Evolutionary conservation across 306 rosid genomes (phyloP), one percentile per base, ranked within the genome.

Genomic region (Morella rubra): DNA sequence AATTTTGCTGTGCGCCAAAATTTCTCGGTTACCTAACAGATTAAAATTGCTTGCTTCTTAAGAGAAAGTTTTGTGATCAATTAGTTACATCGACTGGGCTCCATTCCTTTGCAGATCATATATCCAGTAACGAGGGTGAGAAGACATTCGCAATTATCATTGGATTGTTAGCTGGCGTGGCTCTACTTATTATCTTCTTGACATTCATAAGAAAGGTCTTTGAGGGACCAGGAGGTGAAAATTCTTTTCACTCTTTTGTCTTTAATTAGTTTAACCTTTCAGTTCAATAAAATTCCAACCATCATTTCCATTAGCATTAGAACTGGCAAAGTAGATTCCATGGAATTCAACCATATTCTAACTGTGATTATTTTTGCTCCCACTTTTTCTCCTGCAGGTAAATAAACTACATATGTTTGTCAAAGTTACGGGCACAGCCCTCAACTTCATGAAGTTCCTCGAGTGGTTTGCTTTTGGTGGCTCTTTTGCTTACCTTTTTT

Each of bases 141-240:
- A 95, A 95, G 85, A 95, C 96, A 73, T 95, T 95, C 82, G 98
- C 98, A 22, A 80, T 95, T 73, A 92, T 95, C 65, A 80, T 95
- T 61, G 98, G 98, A 65, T 79, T 95, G 80, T 73, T 95, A 79
- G 96, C 98, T 2, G 98, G 88, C 47, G 93, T 92, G 37, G 97
- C 97, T 37, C 73, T 95, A 4, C 83, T 95, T 22, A 90, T 95
- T 46, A 88, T 95, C 74, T 92, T 92, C 80, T 86, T 92, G 18
- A 81, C 89, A 42, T 95, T 95, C 85, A 22, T 95, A 12, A 81
- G 91, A 77, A 92, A 81, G 80, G 79, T 92, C 47, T 87, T 85
- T 1, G 91, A 78, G 55, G 81, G 82, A 78, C 75, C 80, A 18
- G 98, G 96, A 74, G 5, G 7, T 13, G 55, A 62, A 51, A 4